These are phyloP conservation scores for Penicillium paneum DNA, from an alignment of 2,329 filamentous ascomycete species.

Conservation along the genomic window DNA sequence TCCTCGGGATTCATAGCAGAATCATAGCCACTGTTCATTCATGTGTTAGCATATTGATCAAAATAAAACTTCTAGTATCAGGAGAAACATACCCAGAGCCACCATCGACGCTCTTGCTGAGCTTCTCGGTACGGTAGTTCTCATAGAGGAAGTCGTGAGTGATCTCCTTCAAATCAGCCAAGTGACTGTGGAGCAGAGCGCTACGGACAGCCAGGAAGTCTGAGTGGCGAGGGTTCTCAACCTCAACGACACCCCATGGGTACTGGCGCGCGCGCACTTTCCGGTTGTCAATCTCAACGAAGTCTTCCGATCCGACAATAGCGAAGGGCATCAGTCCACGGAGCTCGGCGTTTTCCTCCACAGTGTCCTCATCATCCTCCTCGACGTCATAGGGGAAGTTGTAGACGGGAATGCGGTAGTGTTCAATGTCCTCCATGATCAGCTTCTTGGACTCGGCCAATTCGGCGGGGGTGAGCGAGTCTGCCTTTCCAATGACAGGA, in stretches of 20 bases:
- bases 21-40: slow-evolving; percentile 55
- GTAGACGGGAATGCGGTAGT: slow-evolving; percentile 99
- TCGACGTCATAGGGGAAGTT: slow-evolving; percentile 99
- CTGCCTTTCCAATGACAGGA: slow-evolving; percentile 96
- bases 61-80: neutral
- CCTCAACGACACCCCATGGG: slow-evolving; percentile 98
- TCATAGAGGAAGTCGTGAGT: slow-evolving; percentile 99
- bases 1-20: slow-evolving; percentile 98
- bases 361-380: slow-evolving; percentile 98
- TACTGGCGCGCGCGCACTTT: slow-evolving; percentile 94
- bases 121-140: slow-evolving; percentile 99
- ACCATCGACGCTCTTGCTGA: slow-evolving; percentile 97
- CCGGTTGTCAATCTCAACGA: slow-evolving; percentile 88
- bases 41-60: slow-evolving; percentile 22
- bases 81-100: slow-evolving; percentile 70
- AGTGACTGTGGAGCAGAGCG: slow-evolving; percentile 92
- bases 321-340: slow-evolving; percentile 98
- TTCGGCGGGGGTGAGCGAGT: slow-evolving; percentile 93
- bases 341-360: slow-evolving; percentile 97
- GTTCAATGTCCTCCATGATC: slow-evolving; percentile 99
- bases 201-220: slow-evolving; percentile 98
- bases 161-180: slow-evolving; percentile 98
- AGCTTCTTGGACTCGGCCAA: slow-evolving; percentile 99
- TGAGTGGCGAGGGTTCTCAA: slow-evolving; percentile 97
- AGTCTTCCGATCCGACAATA: slow-evolving; percentile 95